Evolutionary conservation across 2,329 filamentous ascomycete genomes (phyloP).

Genomic region (Bipolaris victoriae): DNA sequence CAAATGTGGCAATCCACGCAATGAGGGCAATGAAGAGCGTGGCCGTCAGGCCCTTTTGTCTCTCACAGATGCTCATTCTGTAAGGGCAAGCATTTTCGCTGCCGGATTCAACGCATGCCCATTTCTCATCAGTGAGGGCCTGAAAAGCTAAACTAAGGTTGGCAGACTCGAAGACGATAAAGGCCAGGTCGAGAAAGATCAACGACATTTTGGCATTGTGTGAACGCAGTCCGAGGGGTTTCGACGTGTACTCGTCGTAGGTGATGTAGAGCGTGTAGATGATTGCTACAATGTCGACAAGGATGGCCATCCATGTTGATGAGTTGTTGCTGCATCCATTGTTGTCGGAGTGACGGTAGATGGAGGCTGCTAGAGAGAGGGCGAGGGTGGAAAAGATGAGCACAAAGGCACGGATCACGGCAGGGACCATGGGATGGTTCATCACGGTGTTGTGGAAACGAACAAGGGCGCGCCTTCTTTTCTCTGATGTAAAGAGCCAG

Average conservation of each 20-base stretch:
- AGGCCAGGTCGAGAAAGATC: conserved; percentile 89
- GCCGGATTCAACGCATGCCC: conserved; percentile 52
- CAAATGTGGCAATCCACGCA: conserved; percentile 90
- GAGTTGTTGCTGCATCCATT: conserved; percentile 52
- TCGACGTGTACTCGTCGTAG: conserved; percentile 94
- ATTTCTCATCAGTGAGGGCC: conserved; percentile 70
- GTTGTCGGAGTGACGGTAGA: conserved; percentile 62
- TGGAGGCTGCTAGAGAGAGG: conserved; percentile 76
- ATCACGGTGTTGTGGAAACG: conserved; percentile 72
- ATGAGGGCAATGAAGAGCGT: conserved; percentile 82
- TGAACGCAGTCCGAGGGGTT: conserved; percentile 84
- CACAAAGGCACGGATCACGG: conserved; percentile 81
- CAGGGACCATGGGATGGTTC: conserved; percentile 82
- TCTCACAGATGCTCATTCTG: conserved; percentile 60
- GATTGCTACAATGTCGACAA: conserved; percentile 86
- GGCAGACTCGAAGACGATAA: conserved; percentile 96
- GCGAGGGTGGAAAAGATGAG: conserved; percentile 80
- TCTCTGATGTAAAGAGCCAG: conserved; percentile 55
- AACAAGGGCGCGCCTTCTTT: conserved; percentile 61
- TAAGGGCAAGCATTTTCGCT: conserved; percentile 29
- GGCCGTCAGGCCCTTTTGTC: conserved; percentile 74
- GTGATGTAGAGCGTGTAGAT: conserved; percentile 93
- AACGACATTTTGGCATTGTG: conserved; percentile 86
- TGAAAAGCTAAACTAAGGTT: conserved; percentile 91
- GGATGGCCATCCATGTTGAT: conserved; percentile 85